Evolutionary conservation across 2,329 filamentous ascomycete species (phyloP).

Genomic region (Sporothrix brasiliensis): DNA sequence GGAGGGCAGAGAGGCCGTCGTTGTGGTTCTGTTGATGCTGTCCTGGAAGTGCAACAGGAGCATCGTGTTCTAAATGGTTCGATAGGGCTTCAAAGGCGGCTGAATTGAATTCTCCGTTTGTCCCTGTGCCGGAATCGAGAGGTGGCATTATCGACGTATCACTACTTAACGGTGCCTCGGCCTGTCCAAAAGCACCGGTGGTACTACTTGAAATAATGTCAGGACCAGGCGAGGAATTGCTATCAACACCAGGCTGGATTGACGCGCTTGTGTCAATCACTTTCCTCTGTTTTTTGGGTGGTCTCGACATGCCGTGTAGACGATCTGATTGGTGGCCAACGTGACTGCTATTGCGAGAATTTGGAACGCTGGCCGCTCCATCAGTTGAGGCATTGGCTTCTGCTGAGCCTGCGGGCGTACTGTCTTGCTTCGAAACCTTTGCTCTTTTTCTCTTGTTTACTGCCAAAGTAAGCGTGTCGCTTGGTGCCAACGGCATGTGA

Average conservation of each 20-base stretch:
- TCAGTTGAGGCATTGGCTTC: conserved; percentile 1
- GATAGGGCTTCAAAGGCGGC: conserved; percentile 33
- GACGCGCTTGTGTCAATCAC: conserved; percentile 40
- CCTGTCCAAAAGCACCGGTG: conserved; percentile 1
- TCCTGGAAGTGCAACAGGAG: conserved; percentile 32
- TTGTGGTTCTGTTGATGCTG: conserved; percentile 35
- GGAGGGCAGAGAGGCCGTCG: conserved; percentile 32
- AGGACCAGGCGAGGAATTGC: conserved; percentile 28
- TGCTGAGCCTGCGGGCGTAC: background rate
- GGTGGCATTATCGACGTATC: conserved; percentile 31
- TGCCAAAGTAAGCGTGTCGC: conserved; percentile 16
- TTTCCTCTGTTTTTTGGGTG: conserved; percentile 47
- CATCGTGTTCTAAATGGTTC: conserved; percentile 33
- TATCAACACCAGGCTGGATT: conserved; percentile 36
- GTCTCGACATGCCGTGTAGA: conserved; percentile 25
- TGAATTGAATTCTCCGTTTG: conserved; percentile 27
- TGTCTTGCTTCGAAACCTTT: conserved; percentile 34
- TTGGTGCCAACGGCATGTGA: background rate
- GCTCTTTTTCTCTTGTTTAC: conserved; percentile 43
- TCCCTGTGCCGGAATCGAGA: conserved; percentile 23
- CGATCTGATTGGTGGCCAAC: conserved; percentile 32
- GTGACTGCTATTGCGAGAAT: conserved; percentile 10
- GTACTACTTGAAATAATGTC: conserved; percentile 15
- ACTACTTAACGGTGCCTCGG: conserved; percentile 10
- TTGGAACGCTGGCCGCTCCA: background rate